Conservation (phyloP, 2,329 filamentous ascomycete genomes). For the Plenodomus tracheiphilus region DNA sequence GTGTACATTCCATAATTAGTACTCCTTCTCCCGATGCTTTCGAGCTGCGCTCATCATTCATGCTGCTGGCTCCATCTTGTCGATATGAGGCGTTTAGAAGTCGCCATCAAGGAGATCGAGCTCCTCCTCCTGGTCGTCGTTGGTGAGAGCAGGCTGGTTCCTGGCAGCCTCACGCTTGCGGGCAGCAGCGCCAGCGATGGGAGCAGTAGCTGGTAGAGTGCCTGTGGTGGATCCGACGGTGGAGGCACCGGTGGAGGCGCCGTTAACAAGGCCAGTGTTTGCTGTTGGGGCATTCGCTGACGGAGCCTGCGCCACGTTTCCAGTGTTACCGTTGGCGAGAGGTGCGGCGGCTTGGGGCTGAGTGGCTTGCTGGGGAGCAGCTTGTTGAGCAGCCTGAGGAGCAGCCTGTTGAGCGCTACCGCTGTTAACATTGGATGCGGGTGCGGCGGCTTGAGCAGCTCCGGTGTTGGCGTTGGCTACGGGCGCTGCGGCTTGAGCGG, state of each 20-base stretch:
- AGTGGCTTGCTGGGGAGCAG: neutral
- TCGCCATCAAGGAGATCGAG: conserved; percentile 26
- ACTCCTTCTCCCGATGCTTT: neutral
- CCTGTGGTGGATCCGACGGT: conserved; percentile 4
- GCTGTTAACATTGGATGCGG: neutral
- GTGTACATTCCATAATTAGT: conserved; percentile 1
- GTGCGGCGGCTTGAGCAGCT: neutral
- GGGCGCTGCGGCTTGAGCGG: neutral
- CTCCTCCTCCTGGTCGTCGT: conserved; percentile 44
- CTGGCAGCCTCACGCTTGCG: conserved; percentile 23
- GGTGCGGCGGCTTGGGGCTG: neutral
- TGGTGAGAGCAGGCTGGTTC: conserved; percentile 26
- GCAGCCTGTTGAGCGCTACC: neutral
- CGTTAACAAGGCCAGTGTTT: no score
- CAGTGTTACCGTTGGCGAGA: neutral
- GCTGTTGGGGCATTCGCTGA: conserved; percentile 4
- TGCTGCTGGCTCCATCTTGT: neutral
- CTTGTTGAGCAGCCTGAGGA: neutral
- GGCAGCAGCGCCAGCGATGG: conserved; percentile 13
- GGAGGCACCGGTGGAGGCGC: neutral
- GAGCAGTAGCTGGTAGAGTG: conserved; percentile 3
- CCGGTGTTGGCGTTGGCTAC: neutral
- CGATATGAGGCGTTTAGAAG: conserved; percentile 4
- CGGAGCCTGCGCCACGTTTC: neutral
- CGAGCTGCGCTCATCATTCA: neutral